phyloP scores from a whole-genome alignment of 2,329 filamentous ascomycete genomes.

The Capronia americana region DNA sequence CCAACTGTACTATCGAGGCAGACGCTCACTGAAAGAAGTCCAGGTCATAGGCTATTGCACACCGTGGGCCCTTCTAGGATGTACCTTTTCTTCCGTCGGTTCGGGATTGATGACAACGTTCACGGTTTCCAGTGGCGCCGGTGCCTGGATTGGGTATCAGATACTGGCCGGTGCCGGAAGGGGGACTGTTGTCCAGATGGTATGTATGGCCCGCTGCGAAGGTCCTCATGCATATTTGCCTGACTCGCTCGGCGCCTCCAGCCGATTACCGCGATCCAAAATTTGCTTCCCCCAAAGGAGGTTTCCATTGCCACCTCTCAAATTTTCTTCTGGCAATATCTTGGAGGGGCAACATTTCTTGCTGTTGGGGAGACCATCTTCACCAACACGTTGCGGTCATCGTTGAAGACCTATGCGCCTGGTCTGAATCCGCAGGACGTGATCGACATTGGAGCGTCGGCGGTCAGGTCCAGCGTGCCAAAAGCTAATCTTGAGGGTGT shows the following conservation, averaged over 20 bases:
- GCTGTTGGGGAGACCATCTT: slow-evolving; percentile 38
- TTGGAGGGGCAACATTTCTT: slow-evolving; percentile 40
- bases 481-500: slow-evolving; percentile 24
- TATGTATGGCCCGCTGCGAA: background rate
- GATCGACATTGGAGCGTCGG: slow-evolving; percentile 31
- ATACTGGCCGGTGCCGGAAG: slow-evolving; percentile 40
- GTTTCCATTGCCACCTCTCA: slow-evolving; percentile 38
- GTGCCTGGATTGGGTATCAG: slow-evolving; percentile 45
- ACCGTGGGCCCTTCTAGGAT: slow-evolving; percentile 40
- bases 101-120: slow-evolving; percentile 42
- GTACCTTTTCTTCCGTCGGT: slow-evolving; percentile 39
- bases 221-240: background rate
- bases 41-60: slow-evolving; percentile 39
- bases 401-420: slow-evolving; percentile 23
- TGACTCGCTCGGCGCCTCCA: slow-evolving; percentile 2
- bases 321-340: slow-evolving; percentile 38
- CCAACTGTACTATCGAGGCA: background rate
- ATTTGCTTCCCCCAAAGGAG: slow-evolving; percentile 31
- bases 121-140: slow-evolving; percentile 34
- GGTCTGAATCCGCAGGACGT: slow-evolving; percentile 29
- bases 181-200: slow-evolving; percentile 39
- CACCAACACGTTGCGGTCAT: slow-evolving; percentile 30
- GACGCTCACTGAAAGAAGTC: slow-evolving; percentile 19
- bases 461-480: slow-evolving; percentile 29
- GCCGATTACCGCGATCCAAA: slow-evolving; percentile 38